phyloP scores from a whole-genome alignment of 495 filamentous ascomycete genomes.

The Monascus purpureus region DNA sequence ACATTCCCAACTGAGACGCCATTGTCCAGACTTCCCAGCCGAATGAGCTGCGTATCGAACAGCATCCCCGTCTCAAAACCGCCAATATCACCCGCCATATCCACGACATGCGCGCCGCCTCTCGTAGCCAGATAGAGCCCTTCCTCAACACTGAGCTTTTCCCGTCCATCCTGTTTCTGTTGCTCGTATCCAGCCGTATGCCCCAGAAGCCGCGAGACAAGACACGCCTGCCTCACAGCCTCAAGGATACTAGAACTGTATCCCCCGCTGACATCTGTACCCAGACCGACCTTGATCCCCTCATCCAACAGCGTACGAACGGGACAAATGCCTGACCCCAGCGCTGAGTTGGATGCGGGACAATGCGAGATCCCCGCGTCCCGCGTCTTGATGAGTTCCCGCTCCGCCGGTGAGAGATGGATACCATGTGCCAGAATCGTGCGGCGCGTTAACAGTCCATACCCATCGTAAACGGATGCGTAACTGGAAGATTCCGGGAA shows the following conservation, averaged over 20 bases:
- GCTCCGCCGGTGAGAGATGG: constrained; percentile 54
- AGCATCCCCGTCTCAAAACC: constrained; percentile 74
- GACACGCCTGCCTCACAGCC: constrained; percentile 59
- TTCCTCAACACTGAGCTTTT: constrained; percentile 68
- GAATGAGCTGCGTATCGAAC: constrained; percentile 75
- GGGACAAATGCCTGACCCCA: constrained; percentile 59
- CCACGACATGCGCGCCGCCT: constrained; percentile 67
- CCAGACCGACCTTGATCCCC: constrained; percentile 67
- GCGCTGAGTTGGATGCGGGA: constrained; percentile 66
- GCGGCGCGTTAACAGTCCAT: constrained; percentile 49
- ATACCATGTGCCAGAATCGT: constrained; percentile 84
- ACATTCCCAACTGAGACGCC: constrained; percentile 20
- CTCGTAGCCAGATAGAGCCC: constrained; percentile 73
- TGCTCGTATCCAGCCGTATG: constrained; percentile 4
- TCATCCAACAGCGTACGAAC: constrained; percentile 59
- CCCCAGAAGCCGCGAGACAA: constrained; percentile 47
- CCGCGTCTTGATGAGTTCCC: constrained; percentile 41
- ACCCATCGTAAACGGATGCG: constrained; percentile 62
- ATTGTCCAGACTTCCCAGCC: constrained; percentile 30
- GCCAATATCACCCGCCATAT: constrained; percentile 53
- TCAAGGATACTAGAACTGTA: constrained; percentile 68
- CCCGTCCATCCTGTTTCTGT: constrained; percentile 6
- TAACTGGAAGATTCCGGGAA: constrained; percentile 57
- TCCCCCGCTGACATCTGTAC: constrained; percentile 82
- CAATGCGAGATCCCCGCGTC: constrained; percentile 67